Conservation (phyloP, 768 basidiomycete genomes). For the Russula ochroleuca region DNA sequence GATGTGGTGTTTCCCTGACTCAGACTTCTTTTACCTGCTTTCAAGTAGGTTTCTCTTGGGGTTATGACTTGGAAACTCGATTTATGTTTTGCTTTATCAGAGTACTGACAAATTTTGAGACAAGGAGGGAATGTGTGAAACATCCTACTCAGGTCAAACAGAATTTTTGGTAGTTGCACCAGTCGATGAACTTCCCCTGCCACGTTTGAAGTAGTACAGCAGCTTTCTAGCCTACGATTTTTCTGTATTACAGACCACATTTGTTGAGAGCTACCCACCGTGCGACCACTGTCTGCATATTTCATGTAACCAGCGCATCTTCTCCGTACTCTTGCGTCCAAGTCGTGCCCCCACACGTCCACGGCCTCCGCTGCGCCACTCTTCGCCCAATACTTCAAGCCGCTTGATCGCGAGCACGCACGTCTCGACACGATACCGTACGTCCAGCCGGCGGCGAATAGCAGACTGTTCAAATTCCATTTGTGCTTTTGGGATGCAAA, state of each 20-base stretch:
- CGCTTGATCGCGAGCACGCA: constrained; percentile 49
- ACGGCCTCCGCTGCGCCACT: constrained; percentile 12
- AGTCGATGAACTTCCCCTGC: no score
- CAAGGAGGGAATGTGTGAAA: no score
- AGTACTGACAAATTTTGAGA: no score
- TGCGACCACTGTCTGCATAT: constrained; percentile 46
- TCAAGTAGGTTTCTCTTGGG: no score
- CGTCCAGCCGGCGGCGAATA: constrained; percentile 43
- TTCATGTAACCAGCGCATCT: constrained; percentile 52
- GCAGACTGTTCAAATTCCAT: constrained; percentile 35
- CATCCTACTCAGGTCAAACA: no score
- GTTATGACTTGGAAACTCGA: no score
- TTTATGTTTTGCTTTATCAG: no score
- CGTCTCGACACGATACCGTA: constrained; percentile 48
- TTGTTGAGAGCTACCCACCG: neutral
- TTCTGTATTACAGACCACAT: neutral
- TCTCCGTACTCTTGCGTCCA: constrained; percentile 39
- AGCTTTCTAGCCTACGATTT: neutral
- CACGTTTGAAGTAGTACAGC: no score
- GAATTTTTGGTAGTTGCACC: no score
- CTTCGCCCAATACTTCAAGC: constrained; percentile 36
- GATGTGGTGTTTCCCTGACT: no score
- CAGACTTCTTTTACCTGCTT: no score
- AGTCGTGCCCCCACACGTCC: constrained; percentile 22
- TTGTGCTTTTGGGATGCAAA: neutral